A percentile compares a stretch with the other conserved stretches of the same genome.
These are phyloP conservation scores for Lindgomyces ingoldianus DNA, from an alignment of 495 filamentous ascomycete species.

Conservation along the genomic window DNA sequence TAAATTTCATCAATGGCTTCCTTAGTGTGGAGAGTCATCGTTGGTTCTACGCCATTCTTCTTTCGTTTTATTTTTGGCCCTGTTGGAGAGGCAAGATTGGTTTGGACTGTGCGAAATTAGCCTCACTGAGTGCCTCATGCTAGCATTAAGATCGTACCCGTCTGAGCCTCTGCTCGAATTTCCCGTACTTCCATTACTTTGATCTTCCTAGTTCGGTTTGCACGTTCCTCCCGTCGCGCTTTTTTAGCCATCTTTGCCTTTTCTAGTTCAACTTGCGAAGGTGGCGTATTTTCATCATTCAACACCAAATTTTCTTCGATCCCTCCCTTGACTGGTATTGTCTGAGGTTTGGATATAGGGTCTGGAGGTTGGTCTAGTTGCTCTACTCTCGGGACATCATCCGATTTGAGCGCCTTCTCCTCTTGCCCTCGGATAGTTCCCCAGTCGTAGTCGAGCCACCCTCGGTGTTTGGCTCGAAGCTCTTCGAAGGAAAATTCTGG, in stretches of 20 bases:
- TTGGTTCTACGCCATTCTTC: slow-evolving; percentile 71
- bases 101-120: slow-evolving; percentile 84
- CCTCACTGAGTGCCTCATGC: too few relatives aligned
- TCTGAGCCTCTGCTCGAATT: slow-evolving; percentile 67
- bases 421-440: slow-evolving; percentile 16
- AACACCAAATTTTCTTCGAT: slow-evolving; percentile 22
- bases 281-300: slow-evolving; percentile 46
- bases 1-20: slow-evolving; percentile 97
- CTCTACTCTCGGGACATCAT: background rate
- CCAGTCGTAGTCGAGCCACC: slow-evolving; percentile 77
- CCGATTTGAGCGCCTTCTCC: background rate
- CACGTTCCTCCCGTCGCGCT: slow-evolving; percentile 45
- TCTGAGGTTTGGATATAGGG: slow-evolving; percentile 7
- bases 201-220: slow-evolving; percentile 59
- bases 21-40: slow-evolving; percentile 94
- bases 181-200: slow-evolving; percentile 72
- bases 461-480: slow-evolving; percentile 73
- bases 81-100: slow-evolving; percentile 85
- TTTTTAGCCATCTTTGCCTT: slow-evolving; percentile 39
- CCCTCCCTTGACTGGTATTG: slow-evolving; percentile 21
- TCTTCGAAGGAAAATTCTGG: slow-evolving; percentile 88
- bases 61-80: slow-evolving; percentile 73
- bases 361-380: slow-evolving; percentile 1
- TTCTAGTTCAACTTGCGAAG: slow-evolving; percentile 36
- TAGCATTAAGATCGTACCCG: slow-evolving; percentile 69